Conservation (phyloP, 441 rosid species). For the Bruguiera hainesii region DNA sequence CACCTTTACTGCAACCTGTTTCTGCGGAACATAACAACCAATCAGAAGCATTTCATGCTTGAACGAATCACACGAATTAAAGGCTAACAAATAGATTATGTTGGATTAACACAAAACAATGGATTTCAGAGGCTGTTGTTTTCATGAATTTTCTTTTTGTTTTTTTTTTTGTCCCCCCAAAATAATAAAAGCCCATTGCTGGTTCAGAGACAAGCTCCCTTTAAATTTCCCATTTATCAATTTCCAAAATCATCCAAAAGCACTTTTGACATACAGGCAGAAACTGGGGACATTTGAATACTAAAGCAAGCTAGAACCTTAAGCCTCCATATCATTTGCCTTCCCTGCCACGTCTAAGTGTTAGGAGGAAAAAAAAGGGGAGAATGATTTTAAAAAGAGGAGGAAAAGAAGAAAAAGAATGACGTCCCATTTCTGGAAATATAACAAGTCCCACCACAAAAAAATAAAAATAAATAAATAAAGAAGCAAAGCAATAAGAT, state of each 20-base stretch:
- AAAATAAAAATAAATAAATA: too few species aligned
- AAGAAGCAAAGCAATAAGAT: not conserved
- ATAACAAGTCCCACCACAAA: not conserved
- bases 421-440: too few species aligned
- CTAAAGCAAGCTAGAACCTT: not conserved
- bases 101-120: too few species aligned
- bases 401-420: not conserved
- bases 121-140: too few species aligned
- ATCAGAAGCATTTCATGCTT: not conserved
- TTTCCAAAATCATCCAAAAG: too few species aligned
- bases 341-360: not conserved
- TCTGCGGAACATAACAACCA: slow-evolving; percentile 6
- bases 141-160: too few species aligned
- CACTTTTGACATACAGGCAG: too few species aligned
- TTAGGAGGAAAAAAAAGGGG: not conserved
- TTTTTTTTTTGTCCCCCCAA: too few species aligned
- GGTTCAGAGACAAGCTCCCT: too few species aligned
- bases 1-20: not conserved
- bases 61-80: not conserved
- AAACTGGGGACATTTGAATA: too few species aligned
- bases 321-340: not conserved
- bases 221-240: too few species aligned
- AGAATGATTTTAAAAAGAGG: not conserved
- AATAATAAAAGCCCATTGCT: too few species aligned
- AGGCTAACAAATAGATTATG: not conserved